These are phyloP conservation scores for Puccinia polysora DNA, from an alignment of 1,284 basidiomycete species.

Conservation along the genomic window DNA sequence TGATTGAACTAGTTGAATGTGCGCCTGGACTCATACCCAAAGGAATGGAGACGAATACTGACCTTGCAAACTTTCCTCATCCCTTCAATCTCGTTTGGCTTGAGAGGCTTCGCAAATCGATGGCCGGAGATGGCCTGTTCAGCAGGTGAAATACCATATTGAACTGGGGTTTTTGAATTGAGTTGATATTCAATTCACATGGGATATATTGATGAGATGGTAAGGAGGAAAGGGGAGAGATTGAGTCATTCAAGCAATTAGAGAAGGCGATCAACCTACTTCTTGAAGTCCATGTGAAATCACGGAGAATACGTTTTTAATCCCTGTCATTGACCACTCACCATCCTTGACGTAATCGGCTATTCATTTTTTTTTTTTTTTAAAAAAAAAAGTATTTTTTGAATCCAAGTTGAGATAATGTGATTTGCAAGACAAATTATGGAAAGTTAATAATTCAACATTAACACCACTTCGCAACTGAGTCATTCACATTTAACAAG, in stretches of 20 bases:
- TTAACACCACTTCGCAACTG: no score
- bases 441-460: neutral
- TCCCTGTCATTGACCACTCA: conserved; percentile 40
- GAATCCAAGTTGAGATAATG: neutral
- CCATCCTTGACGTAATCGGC: conserved; percentile 43
- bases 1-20: neutral
- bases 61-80: conserved; percentile 73
- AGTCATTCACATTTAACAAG: no score
- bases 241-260: neutral
- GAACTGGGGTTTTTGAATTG: no score
- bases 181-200: neutral
- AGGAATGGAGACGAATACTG: conserved; percentile 50
- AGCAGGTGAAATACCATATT: conserved; percentile 37
- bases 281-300: conserved; percentile 40
- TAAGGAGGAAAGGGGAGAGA: neutral
- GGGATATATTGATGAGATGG: neutral
- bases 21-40: no score
- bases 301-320: conserved; percentile 38
- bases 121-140: conserved; percentile 42
- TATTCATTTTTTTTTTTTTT: no score
- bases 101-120: conserved; percentile 53
- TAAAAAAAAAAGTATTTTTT: no score
- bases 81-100: conserved; percentile 66
- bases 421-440: neutral
- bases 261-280: conserved; percentile 12